A percentile compares a stretch with the other conserved stretches of the same genome.
Conservation (phyloP, 2,329 filamentous ascomycete genomes). For the Pseudogymnoascus pannorum region DNA sequence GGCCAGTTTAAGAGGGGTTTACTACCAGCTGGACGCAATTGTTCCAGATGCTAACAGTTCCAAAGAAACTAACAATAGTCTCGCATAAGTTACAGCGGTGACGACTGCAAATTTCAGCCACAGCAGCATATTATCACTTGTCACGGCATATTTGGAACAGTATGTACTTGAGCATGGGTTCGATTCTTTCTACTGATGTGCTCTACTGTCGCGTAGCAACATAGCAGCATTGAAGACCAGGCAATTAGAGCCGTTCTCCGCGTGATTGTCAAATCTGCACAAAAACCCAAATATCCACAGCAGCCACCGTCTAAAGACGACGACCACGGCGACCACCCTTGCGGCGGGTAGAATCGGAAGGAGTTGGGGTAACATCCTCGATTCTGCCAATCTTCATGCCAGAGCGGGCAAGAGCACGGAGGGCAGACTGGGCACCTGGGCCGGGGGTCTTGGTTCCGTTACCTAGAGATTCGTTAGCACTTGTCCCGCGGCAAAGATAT, state of each 20-base stretch:
- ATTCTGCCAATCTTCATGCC: constrained; percentile 99
- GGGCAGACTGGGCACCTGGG: constrained; percentile 96
- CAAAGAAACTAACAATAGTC: neutral
- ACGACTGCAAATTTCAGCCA: neutral
- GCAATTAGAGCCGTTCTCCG: constrained; percentile 60
- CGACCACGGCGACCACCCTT: constrained; percentile 99
- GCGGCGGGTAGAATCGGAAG: constrained; percentile 97
- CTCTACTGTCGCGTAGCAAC: constrained; percentile 39
- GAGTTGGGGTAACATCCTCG: constrained; percentile 98
- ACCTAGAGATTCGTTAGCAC: constrained; percentile 41
- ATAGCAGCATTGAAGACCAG: constrained; percentile 55
- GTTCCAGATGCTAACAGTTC: neutral
- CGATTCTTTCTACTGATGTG: constrained; percentile 25
- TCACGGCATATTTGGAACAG: neutral
- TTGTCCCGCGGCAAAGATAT: neutral
- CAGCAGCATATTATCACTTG: neutral
- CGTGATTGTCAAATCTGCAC: constrained; percentile 64
- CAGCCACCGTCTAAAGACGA: constrained; percentile 69
- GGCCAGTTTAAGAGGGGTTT: neutral
- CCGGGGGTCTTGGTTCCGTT: constrained; percentile 99
- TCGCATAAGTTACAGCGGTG: neutral
- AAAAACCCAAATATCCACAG: constrained; percentile 34
- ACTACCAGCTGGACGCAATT: neutral
- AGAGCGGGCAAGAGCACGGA: constrained; percentile 96
- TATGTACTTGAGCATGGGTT: constrained; percentile 3